Evolutionary conservation across 2,329 filamentous ascomycete species (phyloP), one percentile per base, ranked within the genome.

Genomic region (Talaromyces albobiverticillius): DNA sequence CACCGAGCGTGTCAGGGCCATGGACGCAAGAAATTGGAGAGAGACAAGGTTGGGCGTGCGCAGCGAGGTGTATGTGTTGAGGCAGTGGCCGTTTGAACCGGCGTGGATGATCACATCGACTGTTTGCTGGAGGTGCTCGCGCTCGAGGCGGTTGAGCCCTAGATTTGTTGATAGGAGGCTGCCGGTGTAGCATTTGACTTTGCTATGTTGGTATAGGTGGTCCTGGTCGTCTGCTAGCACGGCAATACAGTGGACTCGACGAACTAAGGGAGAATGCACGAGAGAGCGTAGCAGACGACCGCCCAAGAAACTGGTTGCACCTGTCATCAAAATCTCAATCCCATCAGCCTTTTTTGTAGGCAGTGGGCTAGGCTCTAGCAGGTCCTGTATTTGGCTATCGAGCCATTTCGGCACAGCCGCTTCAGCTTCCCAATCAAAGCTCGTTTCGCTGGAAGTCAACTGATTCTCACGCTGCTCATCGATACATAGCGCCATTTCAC

Each of bases 41-140:
- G 67, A 60, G 0, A 43, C 22, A 2, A 69, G 38, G 51, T 71
- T 72, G 1, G 58, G 25, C 2, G 41, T 7, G 1, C 60, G 60
- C 1, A 73, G 57, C 1, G 51, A 47, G 5, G 52, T 45, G 56
- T 72, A 73, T 10, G 46, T 61, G 22, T 71, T 62, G 47, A 62
- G 47, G 48, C 61, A 67, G 0, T 62, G 65, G 9, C 60, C 57
- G 16, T 72, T 69, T 22, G 77, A 76, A 3, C 75, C 80, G 49
- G 68, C 72, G 63, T 82, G 85, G 25, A 87, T 77, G 48, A 86
- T 76, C 3, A 77, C 61, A 58, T 79, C 70, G 2, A 66, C 69
- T 4, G 59, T 45, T 4, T 40, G 23, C 18, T 64, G 63, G 1
- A 81, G 59, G 1, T 23, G 23, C 2, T 47, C 14, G 11, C 66